phyloP scores from a whole-genome alignment of 768 basidiomycete species.

The Trametes cubensis region DNA sequence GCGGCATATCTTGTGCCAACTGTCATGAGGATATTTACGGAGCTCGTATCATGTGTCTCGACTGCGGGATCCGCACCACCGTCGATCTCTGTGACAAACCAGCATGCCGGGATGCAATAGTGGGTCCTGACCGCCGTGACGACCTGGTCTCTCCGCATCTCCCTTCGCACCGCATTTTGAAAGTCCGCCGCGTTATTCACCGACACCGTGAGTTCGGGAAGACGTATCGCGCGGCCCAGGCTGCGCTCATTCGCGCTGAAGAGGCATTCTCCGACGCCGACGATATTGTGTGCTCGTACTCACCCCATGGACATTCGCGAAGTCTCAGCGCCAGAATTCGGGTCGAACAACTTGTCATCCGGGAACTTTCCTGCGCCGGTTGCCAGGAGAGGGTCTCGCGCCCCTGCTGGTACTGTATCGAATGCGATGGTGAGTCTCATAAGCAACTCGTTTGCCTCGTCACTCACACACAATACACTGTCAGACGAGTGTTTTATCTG shows the following conservation, averaged over 20 bases:
- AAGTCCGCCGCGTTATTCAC: slow-evolving; percentile 18
- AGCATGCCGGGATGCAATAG: slow-evolving; percentile 1
- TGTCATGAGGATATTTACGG: slow-evolving; percentile 7
- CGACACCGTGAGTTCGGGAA: slow-evolving; percentile 15
- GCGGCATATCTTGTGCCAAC: slow-evolving; percentile 17
- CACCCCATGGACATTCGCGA: neutral
- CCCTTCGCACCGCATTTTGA: slow-evolving; percentile 17
- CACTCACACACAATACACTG: neutral
- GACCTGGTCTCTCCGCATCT: slow-evolving; percentile 16
- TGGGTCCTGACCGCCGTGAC: slow-evolving; percentile 15
- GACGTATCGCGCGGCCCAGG: slow-evolving; percentile 15
- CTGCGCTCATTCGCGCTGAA: slow-evolving; percentile 12
- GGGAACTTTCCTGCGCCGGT: slow-evolving; percentile 7
- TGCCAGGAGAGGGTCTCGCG: slow-evolving; percentile 8
- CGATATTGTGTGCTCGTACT: neutral
- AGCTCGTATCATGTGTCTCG: slow-evolving; percentile 19
- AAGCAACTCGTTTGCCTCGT: neutral
- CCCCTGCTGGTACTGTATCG: slow-evolving; percentile 23
- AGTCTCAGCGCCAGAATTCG: neutral
- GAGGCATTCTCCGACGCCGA: slow-evolving; percentile 12
- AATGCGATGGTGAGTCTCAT: slow-evolving; percentile 17
- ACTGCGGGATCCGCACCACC: slow-evolving; percentile 18
- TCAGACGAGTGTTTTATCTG: slow-evolving; percentile 20
- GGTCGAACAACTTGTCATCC: slow-evolving; percentile 1
- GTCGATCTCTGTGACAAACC: slow-evolving; percentile 20